Evolutionary conservation across 306 rosid species (phyloP).

Genomic region (Rosa multiflora): DNA sequence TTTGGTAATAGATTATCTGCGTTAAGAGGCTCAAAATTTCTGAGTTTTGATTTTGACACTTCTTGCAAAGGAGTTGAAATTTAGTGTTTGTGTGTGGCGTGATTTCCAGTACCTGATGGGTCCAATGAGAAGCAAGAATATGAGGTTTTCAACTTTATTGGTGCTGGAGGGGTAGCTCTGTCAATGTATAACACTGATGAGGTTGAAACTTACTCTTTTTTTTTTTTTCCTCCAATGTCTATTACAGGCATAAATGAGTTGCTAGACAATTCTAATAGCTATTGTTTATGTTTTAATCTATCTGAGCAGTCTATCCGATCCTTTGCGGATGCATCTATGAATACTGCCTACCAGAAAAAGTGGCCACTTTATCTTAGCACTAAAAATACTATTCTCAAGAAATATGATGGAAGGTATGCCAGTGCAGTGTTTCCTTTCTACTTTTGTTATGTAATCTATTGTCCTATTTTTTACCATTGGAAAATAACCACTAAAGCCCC

Average conservation of each 20-base stretch:
- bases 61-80: conserved; percentile 14
- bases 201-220: conserved; percentile 46
- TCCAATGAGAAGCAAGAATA: conserved; percentile 54
- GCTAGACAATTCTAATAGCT: neutral
- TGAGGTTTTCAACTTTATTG: conserved; percentile 80
- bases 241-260: conserved; percentile 9
- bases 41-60: neutral
- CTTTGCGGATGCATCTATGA: conserved; percentile 91
- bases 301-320: conserved; percentile 67
- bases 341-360: conserved; percentile 74
- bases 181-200: conserved; percentile 96
- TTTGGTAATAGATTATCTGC: conserved; percentile 51
- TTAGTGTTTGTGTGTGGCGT: neutral
- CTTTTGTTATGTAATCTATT: neutral
- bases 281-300: neutral
- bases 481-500: neutral
- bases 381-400: conserved; percentile 92
- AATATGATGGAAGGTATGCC: conserved; percentile 92
- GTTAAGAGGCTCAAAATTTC: neutral
- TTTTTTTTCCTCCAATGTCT: neutral
- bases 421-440: neutral
- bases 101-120: conserved; percentile 63
- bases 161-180: conserved; percentile 85
- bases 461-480: neutral
- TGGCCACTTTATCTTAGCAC: conserved; percentile 98